Percentiles rank a stretch among this genome's conserved stretches.
phyloP scores from a whole-genome alignment of 176 grass and related monocot genomes.

The Eleusine indica region DNA sequence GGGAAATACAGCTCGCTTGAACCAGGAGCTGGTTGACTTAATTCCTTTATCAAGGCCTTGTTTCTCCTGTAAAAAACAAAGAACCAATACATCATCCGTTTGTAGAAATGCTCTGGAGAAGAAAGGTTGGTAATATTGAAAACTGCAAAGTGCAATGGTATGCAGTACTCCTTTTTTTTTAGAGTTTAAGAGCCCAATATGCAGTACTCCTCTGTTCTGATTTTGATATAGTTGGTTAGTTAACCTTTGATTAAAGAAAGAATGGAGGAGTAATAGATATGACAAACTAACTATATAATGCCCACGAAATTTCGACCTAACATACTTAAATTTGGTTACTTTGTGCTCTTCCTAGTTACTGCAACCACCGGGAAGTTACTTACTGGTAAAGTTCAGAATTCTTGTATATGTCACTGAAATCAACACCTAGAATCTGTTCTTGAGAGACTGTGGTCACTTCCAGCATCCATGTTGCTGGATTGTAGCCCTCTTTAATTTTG shows the following conservation, averaged over 20 bases:
- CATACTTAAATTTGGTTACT: conserved; percentile 11
- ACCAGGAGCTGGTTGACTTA: conserved; percentile 51
- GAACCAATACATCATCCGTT: background rate
- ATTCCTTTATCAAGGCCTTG: conserved; percentile 68
- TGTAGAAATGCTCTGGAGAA: conserved; percentile 24
- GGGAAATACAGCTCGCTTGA: conserved; percentile 80
- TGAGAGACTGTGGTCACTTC: conserved; percentile 65
- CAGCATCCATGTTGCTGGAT: conserved; percentile 96
- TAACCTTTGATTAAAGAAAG: too few species aligned
- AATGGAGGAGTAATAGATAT: background rate
- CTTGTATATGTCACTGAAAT: conserved; percentile 79
- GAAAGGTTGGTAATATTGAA: background rate
- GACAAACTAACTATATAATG: background rate
- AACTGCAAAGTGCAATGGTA: conserved; percentile 10
- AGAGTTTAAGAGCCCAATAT: background rate
- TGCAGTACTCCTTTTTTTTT: background rate
- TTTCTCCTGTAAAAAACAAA: conserved; percentile 61
- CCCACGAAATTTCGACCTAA: background rate
- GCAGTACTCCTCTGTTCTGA: background rate
- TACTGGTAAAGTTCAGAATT: conserved; percentile 83
- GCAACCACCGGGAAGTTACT: conserved; percentile 23
- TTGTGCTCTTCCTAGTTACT: background rate
- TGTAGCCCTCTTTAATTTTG: conserved; percentile 91
- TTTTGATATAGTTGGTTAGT: too few species aligned
- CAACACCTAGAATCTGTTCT: conserved; percentile 67